A percentile compares a stretch with the other conserved stretches of the same genome.
Conservation (phyloP, 257 asterid genomes). For the Ophiorrhiza pumila region DNA sequence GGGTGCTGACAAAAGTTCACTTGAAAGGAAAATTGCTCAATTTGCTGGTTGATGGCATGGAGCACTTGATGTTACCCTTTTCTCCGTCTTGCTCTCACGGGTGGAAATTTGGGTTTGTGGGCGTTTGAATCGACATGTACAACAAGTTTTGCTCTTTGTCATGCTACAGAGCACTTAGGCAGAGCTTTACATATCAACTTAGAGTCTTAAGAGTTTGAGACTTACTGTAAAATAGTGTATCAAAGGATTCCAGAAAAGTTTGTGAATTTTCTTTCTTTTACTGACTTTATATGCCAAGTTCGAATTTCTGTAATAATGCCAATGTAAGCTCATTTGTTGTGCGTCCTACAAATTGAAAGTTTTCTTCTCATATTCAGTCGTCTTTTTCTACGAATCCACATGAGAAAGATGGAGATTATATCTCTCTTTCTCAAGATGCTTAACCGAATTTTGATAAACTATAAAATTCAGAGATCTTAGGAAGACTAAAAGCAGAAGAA, state of each 20-base stretch:
- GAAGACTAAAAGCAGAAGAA: not conserved
- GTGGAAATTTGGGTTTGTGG: not conserved
- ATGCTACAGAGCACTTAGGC: not conserved
- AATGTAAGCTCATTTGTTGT: not conserved
- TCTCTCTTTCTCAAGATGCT: not conserved
- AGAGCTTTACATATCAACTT: not conserved
- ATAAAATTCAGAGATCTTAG: not conserved
- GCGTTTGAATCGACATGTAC: not conserved
- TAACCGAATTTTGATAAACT: not conserved
- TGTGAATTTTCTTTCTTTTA: not conserved
- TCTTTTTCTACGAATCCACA: not conserved
- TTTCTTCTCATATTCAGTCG: not conserved
- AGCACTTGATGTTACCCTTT: not conserved
- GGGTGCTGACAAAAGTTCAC: slow-evolving; percentile 48
- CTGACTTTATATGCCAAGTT: not conserved
- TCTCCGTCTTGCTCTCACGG: not conserved
- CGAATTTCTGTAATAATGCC: not conserved
- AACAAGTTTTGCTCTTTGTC: not conserved
- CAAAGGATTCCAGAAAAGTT: not conserved
- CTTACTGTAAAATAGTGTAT: not conserved
- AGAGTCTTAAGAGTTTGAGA: not conserved
- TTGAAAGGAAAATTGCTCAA: slow-evolving; percentile 55
- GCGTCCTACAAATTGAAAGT: not conserved
- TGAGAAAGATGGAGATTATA: not conserved
- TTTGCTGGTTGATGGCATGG: slow-evolving; percentile 33